Conservation (phyloP, 345 rosid genomes). For the Hevea brasiliensis region DNA sequence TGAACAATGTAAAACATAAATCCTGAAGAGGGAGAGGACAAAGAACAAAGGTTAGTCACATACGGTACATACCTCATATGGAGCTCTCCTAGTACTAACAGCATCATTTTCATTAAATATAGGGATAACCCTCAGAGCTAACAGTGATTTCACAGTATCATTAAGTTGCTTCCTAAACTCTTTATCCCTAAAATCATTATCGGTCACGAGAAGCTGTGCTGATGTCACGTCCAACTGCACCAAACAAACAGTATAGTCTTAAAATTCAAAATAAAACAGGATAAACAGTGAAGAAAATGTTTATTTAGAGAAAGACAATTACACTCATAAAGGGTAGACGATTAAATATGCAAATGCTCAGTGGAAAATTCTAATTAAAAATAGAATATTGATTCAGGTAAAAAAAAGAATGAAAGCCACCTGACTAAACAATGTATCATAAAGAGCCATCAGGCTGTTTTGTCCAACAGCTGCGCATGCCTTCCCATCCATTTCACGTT, state of each 20-base stretch:
- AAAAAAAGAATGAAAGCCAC: constrained; percentile 3
- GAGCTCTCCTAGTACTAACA: constrained; percentile 94
- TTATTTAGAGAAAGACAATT: neutral
- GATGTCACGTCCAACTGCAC: constrained; percentile 93
- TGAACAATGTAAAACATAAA: no score
- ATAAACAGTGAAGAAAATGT: neutral
- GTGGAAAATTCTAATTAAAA: neutral
- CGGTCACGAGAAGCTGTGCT: constrained; percentile 94
- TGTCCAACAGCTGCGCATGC: constrained; percentile 99
- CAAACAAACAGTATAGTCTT: constrained; percentile 14
- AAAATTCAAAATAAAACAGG: neutral
- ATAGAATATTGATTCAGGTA: neutral
- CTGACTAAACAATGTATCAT: constrained; percentile 88
- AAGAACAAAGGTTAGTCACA: neutral
- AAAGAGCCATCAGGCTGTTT: constrained; percentile 91
- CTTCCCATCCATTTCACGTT: constrained; percentile 86
- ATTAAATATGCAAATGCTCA: neutral
- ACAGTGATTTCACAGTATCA: constrained; percentile 72
- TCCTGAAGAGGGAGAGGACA: neutral
- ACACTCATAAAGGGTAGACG: neutral
- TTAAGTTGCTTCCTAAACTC: constrained; percentile 81
- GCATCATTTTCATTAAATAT: constrained; percentile 98
- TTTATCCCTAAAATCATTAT: constrained; percentile 73
- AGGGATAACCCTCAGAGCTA: constrained; percentile 74
- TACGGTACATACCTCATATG: constrained; percentile 70